Evolutionary conservation across 805 yeast species (phyloP), one percentile per base, ranked within the genome.

Genomic region (Lachancea waltii): DNA sequence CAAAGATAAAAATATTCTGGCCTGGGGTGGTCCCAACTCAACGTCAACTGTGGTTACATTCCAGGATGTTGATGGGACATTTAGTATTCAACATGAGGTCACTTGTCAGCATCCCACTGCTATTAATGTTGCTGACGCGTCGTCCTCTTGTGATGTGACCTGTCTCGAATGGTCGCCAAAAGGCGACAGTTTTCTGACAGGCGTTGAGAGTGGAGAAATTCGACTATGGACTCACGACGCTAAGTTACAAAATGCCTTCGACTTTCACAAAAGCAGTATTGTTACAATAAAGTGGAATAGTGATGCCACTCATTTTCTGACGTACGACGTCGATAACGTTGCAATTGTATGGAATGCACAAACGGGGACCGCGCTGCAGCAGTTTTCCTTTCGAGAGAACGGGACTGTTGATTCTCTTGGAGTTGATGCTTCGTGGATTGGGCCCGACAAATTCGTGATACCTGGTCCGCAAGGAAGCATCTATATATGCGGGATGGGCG

Each of bases 191-290:
- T 57, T 86, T 3, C 67, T 81, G 10, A 81, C 89, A 0, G 82
- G 79, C 3, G 69, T 79, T 2, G 75, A 70, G 38, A 70, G 70
- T 50, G 95, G 95, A 10, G 90, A 82, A 49, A 50, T 87, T 7
- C 63, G 90, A 40, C 65, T 84, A n/a, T 87, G 95, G 95, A 72
- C 79, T 8, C 67, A 73, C 0, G 80, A 76, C 33, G 95, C 95
- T 0, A 69, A 72, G 21, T 63, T 85, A 26, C 66, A 73, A 42
- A 79, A 77, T 35, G 71, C 73, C 1, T 58, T 78, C 48, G 65
- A 69, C 18, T 54, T 71, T 25, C 84, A 78, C 47, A 65, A 67
- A 30, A 57, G 73, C 2, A 75, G 89, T 0, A 68, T 86, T 1
- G 50, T 77, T 7, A 54, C 68, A 2, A 60, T 82, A 3, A 56